Base-by-base conservation (phyloP, 345 rosid species). In the Fremontodendron californicum region DNA sequence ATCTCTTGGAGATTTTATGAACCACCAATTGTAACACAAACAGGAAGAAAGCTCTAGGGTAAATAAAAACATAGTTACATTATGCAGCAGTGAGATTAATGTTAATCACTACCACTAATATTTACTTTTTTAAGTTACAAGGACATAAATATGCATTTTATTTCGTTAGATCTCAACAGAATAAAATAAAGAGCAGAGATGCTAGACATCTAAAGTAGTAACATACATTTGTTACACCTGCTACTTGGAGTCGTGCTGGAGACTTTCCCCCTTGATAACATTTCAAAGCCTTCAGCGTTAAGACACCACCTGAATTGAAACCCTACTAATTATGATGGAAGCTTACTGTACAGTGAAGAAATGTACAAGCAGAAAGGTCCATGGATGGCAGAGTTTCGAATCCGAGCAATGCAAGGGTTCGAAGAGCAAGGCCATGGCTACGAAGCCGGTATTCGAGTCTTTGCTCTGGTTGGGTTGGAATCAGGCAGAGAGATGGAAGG, bases 291-390 rank as follows among this genome's bases (percentile, higher is more conserved):
- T 71, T 25, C 55, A 48, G 2, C n/a, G 1, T 5, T 6, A 31
- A 6, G 9, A 61, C n/a, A 15, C 39, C 39, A 61, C 42, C 58
- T 31, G 23, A 51, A n/a, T 2, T 31, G 74, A 49, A n/a, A 18
- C 61, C 29, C 16, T 51, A n/a, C 29, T 51, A 10, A 29, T 51
- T 71, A 48, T 33, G 6, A 37, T 5, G 19, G 27, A 54, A 68
- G 65, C 76, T 51, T 25, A 82, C 65, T 64, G 58, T 62, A 58
- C 82, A 64, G 64, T 12, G 27, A 39, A 69, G 65, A 58, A 72
- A 73, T 46, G 43, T 33, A 67, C 71, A 65, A 46, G 42, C 71
- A 62, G 69, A 31, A 67, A 25, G 72, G 67, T 57, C 6, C 21
- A 23, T 7, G 29, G 69, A 48, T 46, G 77, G 61, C 61, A 58